phyloP scores from a whole-genome alignment of 345 rosid genomes.

The Dipteronia sinensis region DNA sequence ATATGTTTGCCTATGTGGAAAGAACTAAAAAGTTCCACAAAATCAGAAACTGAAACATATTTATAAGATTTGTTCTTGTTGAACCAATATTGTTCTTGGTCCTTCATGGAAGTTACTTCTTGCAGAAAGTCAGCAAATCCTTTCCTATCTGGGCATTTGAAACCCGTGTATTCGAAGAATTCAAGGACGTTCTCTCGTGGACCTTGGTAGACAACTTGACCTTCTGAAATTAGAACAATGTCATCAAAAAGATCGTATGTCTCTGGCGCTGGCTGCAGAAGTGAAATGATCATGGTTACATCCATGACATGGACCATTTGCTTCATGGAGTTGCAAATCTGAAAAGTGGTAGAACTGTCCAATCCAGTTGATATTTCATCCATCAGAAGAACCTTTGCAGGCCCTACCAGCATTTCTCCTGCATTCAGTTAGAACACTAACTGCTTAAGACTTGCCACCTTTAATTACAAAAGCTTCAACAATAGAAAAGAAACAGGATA shows the following conservation, averaged over 20 bases:
- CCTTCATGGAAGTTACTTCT: constrained; percentile 76
- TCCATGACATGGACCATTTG: constrained; percentile 66
- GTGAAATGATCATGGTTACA: constrained; percentile 66
- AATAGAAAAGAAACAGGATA: too few species aligned
- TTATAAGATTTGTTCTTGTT: constrained; percentile 48
- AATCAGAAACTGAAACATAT: constrained; percentile 49
- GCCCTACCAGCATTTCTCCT: constrained; percentile 96
- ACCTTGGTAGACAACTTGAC: constrained; percentile 73
- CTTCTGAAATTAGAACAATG: constrained; percentile 67
- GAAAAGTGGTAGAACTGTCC: constrained; percentile 88
- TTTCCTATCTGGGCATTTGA: constrained; percentile 73
- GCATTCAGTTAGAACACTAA: constrained; percentile 9
- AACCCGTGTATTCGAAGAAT: constrained; percentile 70
- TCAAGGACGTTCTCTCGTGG: constrained; percentile 65
- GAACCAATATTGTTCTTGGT: constrained; percentile 81
- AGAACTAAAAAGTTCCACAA: constrained; percentile 48
- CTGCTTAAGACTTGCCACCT: too few species aligned
- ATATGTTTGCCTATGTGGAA: constrained; percentile 54
- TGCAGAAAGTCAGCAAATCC: constrained; percentile 77
- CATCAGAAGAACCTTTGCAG: constrained; percentile 85
- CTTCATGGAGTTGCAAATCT: constrained; percentile 69
- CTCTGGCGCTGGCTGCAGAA: constrained; percentile 85
- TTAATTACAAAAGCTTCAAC: too few species aligned
- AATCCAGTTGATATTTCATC: constrained; percentile 94
- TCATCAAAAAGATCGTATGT: constrained; percentile 76